A percentile compares a stretch with the other conserved stretches of the same genome.
phyloP scores from a whole-genome alignment of 73 alveolate genomes.

The Paramecium octaurelia region DNA sequence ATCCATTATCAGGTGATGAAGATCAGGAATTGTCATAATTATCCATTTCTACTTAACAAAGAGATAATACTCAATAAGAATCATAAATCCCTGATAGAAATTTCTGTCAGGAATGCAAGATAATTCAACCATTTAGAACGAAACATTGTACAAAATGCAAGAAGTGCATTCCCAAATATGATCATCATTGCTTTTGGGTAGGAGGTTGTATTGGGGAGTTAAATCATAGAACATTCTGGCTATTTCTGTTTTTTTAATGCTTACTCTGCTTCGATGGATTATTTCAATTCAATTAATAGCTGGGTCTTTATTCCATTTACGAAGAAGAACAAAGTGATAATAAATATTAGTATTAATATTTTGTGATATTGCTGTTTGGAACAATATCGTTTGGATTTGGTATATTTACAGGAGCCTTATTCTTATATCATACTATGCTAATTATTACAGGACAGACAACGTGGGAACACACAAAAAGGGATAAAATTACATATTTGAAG shows the following conservation, averaged over 20 bases:
- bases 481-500: constrained; percentile 65
- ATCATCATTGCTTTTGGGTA: constrained; percentile 87
- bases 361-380: background rate
- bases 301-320: background rate
- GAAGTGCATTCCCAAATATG: constrained; percentile 75
- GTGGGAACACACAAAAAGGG: constrained; percentile 82
- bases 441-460: constrained; percentile 72
- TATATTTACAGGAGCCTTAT: constrained; percentile 64
- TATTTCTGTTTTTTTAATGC: constrained; percentile 64
- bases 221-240: constrained; percentile 76
- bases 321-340: constrained; percentile 5
- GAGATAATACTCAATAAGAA: background rate
- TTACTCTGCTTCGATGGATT: constrained; percentile 56
- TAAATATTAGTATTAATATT: constrained; percentile 16
- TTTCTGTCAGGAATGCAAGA: constrained; percentile 66
- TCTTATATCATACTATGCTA: constrained; percentile 68
- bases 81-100: constrained; percentile 51
- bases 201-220: constrained; percentile 87
- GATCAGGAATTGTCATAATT: background rate
- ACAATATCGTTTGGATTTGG: constrained; percentile 33
- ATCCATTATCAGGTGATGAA: background rate
- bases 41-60: background rate
- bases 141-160: constrained; percentile 77
- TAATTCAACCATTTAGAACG: constrained; percentile 69
- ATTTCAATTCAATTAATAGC: background rate